Evolutionary conservation across 2,329 filamentous ascomycete genomes (phyloP).

Genomic region (Claviceps capensis): DNA sequence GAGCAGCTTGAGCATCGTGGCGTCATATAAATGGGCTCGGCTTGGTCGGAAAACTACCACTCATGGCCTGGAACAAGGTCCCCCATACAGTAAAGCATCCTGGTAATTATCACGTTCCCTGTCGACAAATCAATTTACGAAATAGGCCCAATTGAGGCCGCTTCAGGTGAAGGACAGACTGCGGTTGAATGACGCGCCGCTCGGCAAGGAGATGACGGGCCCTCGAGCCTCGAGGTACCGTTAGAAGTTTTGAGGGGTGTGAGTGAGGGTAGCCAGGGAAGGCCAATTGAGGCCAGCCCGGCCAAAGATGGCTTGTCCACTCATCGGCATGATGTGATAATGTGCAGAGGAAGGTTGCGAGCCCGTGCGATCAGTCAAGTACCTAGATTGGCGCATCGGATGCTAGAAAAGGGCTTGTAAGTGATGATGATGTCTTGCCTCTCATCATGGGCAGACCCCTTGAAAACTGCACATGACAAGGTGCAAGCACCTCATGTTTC

Average conservation of each 20-base stretch:
- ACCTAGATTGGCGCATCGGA: background rate
- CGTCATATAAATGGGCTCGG: background rate
- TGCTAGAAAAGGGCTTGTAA: background rate
- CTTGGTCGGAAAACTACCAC: background rate
- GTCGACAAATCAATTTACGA: background rate
- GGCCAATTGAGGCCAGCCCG: background rate
- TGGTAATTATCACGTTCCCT: background rate
- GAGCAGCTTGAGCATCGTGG: background rate
- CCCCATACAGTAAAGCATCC: background rate
- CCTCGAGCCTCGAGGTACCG: background rate
- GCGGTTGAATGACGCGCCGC: background rate
- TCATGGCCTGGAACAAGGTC: background rate
- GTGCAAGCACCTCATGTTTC: conserved; percentile 3
- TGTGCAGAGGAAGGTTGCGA: background rate
- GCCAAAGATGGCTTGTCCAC: background rate
- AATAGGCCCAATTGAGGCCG: background rate
- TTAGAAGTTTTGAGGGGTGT: background rate
- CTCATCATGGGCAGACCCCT: background rate
- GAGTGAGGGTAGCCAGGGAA: background rate
- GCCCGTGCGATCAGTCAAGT: background rate
- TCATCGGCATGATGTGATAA: background rate
- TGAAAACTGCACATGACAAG: background rate
- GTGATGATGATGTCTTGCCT: conserved; percentile 4
- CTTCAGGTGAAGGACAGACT: background rate
- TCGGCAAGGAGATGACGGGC: background rate